A percentile compares a stretch with the other conserved stretches of the same genome.
Conservation (phyloP, 345 rosid genomes). For the Salix viminalis region DNA sequence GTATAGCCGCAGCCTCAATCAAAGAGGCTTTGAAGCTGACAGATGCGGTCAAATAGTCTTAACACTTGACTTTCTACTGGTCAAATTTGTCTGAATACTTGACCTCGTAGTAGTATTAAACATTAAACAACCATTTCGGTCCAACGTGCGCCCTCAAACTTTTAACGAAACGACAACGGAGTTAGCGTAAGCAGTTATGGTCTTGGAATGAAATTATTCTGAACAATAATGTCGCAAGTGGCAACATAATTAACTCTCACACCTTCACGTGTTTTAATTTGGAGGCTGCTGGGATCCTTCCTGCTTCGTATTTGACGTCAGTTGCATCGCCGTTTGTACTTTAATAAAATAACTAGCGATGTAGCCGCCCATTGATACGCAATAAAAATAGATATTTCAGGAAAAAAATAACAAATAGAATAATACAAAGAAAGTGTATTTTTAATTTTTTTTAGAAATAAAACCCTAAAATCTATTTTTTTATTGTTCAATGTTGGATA, state of each 20-base stretch:
- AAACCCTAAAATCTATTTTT: too few relatives aligned
- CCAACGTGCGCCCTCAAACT: too few relatives aligned
- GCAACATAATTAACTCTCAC: not conserved
- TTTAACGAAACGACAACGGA: not conserved
- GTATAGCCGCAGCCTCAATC: not conserved
- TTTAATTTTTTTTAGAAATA: too few relatives aligned
- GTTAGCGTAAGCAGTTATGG: not conserved
- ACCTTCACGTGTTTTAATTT: not conserved
- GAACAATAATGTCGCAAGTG: too few relatives aligned
- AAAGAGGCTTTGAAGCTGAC: not conserved
- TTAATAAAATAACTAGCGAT: too few relatives aligned
- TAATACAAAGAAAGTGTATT: too few relatives aligned
- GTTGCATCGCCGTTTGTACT: not conserved
- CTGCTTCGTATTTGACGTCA: not conserved
- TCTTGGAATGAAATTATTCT: not conserved
- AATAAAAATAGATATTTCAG: too few relatives aligned
- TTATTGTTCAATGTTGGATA: too few relatives aligned
- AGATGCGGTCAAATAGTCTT: not conserved
- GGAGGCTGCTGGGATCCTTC: conserved; percentile 12
- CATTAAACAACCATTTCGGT: not conserved
- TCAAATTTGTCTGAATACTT: not conserved
- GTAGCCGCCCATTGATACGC: too few relatives aligned
- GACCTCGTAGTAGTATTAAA: too few relatives aligned
- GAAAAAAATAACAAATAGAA: too few relatives aligned
- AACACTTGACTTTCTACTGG: not conserved